Evolutionary conservation across 148 eudicot genomes (phyloP), one percentile per base, ranked within the genome.

Genomic region (Polygonum maritimum): DNA sequence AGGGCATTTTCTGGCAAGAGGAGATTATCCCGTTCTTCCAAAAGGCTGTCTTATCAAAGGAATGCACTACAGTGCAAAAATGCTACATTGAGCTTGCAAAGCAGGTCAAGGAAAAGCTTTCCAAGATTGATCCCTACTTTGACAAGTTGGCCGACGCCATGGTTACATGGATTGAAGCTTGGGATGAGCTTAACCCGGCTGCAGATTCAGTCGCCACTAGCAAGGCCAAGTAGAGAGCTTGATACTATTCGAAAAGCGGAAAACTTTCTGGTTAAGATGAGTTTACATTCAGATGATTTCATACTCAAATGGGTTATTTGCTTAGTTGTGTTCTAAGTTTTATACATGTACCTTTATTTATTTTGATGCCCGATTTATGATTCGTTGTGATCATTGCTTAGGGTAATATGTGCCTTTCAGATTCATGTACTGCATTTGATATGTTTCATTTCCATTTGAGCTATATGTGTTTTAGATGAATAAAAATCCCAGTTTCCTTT

Each of bases 1-100:
- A 89, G 18, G 91, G 91, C 44, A 89, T 89, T 4, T 89, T 81
- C 76, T 87, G 93, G 93, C 93, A 89, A 79, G 93, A 89, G 85
- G 89, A 87, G 67, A 88, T 89, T 75, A 89, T 89, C 77, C 93
- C 93, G 11, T 89, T 89, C 77, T 89, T 89, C 87, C 93, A 89
- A 78, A 41, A 76, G 0, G 76, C 79, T 1, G 69, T 73, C 45
- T 81, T 89, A 39, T 81, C 93, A 0, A 88, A 89, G 80, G 91
- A 86, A 0, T 84, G 87, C 79, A 88, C 89, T 22, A 87, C 88
- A 7, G 93, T 88, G 48, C 89, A 89, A 39, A 83, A 86, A 47
- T 89, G 93, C 85, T 89, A 89, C 60, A 63, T 84, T 38, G 91
- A 87, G 76, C 84, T 89, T 31, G 69, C 91, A 0, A 86, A 84